Evolutionary conservation across 2,329 filamentous ascomycete genomes (phyloP).

Genomic region (Davidsoniella eucalypti): DNA sequence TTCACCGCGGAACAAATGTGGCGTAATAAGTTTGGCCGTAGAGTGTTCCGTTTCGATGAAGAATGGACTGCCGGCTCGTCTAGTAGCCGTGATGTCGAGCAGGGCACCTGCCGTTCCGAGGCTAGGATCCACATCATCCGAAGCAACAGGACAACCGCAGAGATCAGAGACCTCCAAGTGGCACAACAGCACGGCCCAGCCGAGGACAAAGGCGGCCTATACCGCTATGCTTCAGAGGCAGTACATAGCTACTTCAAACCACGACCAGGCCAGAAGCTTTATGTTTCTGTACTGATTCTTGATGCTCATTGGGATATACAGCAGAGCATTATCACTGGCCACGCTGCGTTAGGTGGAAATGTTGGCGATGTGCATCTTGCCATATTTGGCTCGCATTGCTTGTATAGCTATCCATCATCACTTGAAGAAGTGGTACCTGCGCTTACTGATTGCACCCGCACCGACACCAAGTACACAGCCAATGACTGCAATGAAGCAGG

Average conservation of each 20-base stretch:
- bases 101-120: conserved; percentile 68
- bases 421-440: conserved; percentile 82
- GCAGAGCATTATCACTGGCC: conserved; percentile 54
- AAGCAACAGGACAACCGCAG: conserved; percentile 65
- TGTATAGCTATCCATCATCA: conserved; percentile 78
- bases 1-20: conserved; percentile 96
- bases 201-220: conserved; percentile 56
- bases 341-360: conserved; percentile 67
- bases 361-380: conserved; percentile 62
- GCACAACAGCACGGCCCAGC: conserved; percentile 63
- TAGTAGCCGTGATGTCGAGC: conserved; percentile 55
- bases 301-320: conserved; percentile 76
- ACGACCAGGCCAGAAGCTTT: conserved; percentile 62
- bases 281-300: conserved; percentile 72
- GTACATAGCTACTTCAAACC: conserved; percentile 63
- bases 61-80: conserved; percentile 79
- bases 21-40: conserved; percentile 68
- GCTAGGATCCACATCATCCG: conserved; percentile 79
- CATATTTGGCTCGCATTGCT: conserved; percentile 80
- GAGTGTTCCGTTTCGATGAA: conserved; percentile 83
- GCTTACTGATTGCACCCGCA: conserved; percentile 80
- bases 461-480: conserved; percentile 61
- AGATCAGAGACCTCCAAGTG: conserved; percentile 61
- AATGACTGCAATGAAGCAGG: conserved; percentile 80
- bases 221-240: conserved; percentile 59